These are phyloP conservation scores for Nymphaea colorata DNA, from an alignment of 164 flowering plant species.

Conservation along the genomic window DNA sequence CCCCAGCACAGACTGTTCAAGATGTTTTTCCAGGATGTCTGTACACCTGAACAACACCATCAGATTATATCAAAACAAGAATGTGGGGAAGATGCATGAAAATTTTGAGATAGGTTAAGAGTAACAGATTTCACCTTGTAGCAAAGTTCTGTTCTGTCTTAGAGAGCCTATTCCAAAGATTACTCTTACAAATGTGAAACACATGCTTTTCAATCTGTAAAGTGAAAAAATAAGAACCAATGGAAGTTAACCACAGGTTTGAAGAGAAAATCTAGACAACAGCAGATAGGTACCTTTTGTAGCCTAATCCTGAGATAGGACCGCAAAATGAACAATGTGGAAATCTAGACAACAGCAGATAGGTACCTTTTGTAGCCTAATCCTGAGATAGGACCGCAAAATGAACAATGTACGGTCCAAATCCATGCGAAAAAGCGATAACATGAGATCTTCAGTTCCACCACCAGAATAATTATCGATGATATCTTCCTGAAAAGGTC, in stretches of 20 bases:
- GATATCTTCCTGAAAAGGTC: constrained; percentile 51
- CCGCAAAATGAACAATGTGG: constrained; percentile 62
- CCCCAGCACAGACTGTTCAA: constrained; percentile 59
- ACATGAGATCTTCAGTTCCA: constrained; percentile 56
- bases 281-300: constrained; percentile 55
- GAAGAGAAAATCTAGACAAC: not conserved
- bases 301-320: constrained; percentile 81
- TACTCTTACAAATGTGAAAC: constrained; percentile 54
- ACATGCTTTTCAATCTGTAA: constrained; percentile 73
- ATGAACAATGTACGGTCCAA: constrained; percentile 68
- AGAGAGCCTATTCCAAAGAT: constrained; percentile 54
- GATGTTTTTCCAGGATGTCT: constrained; percentile 49
- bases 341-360: not conserved
- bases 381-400: constrained; percentile 77
- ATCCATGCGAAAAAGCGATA: constrained; percentile 89
- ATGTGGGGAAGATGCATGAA: not conserved
- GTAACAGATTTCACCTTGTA: constrained; percentile 28
- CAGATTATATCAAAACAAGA: not conserved
- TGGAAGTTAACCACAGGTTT: not conserved
- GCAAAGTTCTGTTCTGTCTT: constrained; percentile 56
- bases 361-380: constrained; percentile 75
- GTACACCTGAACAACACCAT: constrained; percentile 35
- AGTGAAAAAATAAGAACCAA: not conserved
- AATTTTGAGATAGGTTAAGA: not conserved
- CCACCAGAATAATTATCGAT: constrained; percentile 39